Conservation (phyloP, 768 basidiomycete genomes). For the Russula brevipes region DNA sequence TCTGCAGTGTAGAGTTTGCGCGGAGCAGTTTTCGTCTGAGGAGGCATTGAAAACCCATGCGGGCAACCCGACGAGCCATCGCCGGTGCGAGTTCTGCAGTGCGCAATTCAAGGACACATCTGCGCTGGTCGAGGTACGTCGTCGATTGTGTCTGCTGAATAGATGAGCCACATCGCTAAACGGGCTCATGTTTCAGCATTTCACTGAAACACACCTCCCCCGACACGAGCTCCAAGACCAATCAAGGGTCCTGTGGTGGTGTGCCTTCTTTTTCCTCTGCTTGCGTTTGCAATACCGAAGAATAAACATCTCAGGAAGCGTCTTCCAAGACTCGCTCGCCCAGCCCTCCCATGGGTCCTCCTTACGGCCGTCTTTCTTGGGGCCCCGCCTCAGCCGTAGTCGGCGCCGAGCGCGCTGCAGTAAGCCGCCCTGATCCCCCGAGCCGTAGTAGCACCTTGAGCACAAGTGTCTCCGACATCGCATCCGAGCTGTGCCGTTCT, state of each 20-base stretch:
- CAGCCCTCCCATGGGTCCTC: slow-evolving; percentile 8
- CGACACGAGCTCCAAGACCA: slow-evolving; percentile 7
- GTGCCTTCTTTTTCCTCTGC: background rate
- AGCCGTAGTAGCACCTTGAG: slow-evolving; percentile 12
- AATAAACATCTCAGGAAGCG: background rate
- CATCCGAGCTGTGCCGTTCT: background rate
- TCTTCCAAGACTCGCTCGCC: background rate
- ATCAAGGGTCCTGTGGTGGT: background rate
- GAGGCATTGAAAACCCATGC: slow-evolving; percentile 15
- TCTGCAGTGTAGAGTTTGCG: slow-evolving; percentile 16
- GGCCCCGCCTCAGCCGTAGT: background rate
- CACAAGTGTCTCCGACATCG: slow-evolving; percentile 8
- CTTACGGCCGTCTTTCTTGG: background rate
- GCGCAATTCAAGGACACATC: slow-evolving; percentile 22
- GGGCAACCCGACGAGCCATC: slow-evolving; percentile 7
- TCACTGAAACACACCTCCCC: slow-evolving; percentile 11
- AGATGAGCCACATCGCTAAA: background rate
- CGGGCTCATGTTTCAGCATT: slow-evolving; percentile 11
- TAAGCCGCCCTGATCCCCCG: background rate
- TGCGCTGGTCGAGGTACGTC: slow-evolving; percentile 21
- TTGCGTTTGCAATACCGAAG: background rate
- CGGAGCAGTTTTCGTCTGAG: slow-evolving; percentile 8
- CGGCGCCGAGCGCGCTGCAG: background rate
- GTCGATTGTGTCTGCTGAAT: background rate
- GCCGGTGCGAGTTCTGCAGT: slow-evolving; percentile 23